Percentiles rank a stretch among this genome's conserved stretches.
Conservation (phyloP, 345 rosid genomes). For the Heritiera fomes region DNA sequence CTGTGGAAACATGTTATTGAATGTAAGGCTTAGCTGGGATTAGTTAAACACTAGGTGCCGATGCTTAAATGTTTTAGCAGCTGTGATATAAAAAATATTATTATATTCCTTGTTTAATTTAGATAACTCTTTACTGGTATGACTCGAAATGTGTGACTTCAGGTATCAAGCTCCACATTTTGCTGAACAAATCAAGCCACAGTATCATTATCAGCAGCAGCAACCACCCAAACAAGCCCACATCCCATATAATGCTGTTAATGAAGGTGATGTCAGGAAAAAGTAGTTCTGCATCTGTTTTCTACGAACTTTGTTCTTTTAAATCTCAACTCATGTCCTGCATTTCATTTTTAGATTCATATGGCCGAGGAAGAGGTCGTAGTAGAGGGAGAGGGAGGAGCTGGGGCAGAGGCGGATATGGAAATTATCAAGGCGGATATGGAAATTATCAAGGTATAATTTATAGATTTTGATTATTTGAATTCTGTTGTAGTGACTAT, state of each 20-base stretch:
- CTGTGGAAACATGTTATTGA: background rate
- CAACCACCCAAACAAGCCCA: constrained; percentile 54
- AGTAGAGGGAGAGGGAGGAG: constrained; percentile 40
- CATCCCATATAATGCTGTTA: constrained; percentile 46
- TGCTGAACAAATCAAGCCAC: constrained; percentile 59
- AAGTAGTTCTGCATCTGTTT: constrained; percentile 12
- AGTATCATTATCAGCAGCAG: constrained; percentile 53
- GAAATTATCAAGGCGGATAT: constrained; percentile 43
- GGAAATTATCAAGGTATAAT: constrained; percentile 34
- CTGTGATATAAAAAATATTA: background rate
- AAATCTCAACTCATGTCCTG: constrained; percentile 7
- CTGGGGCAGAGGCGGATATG: constrained; percentile 41
- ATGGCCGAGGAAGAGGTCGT: constrained; percentile 51
- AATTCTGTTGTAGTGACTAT: background rate
- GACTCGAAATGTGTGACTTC: background rate
- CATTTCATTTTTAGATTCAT: constrained; percentile 34
- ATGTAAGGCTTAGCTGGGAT: background rate
- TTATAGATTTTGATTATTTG: background rate
- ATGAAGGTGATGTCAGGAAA: constrained; percentile 58
- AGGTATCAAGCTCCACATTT: constrained; percentile 84
- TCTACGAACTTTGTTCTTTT: background rate
- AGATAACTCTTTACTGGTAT: background rate
- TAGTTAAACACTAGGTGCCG: background rate
- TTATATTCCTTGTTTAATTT: background rate
- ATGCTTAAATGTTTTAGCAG: background rate